Base-by-base conservation (phyloP, 2,329 filamentous ascomycete genomes). In the Xylaria sp. region DNA sequence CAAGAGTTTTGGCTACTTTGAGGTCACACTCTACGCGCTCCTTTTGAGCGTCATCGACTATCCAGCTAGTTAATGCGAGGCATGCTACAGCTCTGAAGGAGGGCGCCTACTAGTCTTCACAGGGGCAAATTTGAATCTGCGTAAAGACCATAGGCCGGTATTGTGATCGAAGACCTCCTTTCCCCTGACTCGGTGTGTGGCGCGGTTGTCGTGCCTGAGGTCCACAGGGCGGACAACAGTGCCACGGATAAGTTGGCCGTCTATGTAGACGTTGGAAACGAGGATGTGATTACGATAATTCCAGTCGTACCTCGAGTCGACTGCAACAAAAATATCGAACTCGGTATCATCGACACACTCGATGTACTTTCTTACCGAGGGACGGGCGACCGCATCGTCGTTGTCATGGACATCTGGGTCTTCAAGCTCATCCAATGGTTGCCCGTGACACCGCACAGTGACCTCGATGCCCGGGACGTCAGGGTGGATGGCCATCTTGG, bases 291-390 rank as follows among this genome's bases (percentile, higher is more conserved):
- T 60, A 12, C 65, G 70, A 44, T 75, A 74, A 13, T 73, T 67
- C 76, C 76, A 79, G 1, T 67, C 10, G 57, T 79, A 79, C 25
- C 29, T 35, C 1, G 69, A 21, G 25, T 62, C 6, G 1, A 79
- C 57, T 0, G 62, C 37, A 16, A 75, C 13, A 3, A 37, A 23
- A 32, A 80, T 47, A 3, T 70, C 32, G 61, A 79, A 80, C 13
- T 74, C 60, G 18, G 72, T 51, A 18, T 77, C 60, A 32, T 78
- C 73, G 13, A 71, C 44, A 6, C 75, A 76, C 69, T 81, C 75
- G 37, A 80, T 75, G 60, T 79, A 81, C 55, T 77, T 74, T 16
- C 58, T 65, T 53, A 71, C 13, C 18, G 62, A 50, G 47, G 72
- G 70, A 27, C 53, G 60, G 21, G 47, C 27, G 6, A n/a, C 50